Percentiles rank a stretch among this genome's conserved stretches.
Conservation (phyloP, 1,284 basidiomycete species). For the Papiliotrema flavescens region DNA sequence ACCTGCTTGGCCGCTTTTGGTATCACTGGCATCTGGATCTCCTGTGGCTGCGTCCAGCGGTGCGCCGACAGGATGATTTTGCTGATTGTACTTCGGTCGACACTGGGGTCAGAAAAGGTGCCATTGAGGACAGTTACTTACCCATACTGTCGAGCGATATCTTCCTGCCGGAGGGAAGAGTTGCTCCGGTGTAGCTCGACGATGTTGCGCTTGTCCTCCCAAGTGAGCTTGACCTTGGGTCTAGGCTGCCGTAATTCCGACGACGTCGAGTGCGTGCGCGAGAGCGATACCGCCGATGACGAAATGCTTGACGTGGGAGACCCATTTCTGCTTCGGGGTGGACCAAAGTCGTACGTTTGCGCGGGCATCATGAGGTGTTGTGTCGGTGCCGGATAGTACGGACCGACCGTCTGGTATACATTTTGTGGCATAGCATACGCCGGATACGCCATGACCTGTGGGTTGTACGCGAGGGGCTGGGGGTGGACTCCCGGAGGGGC, state of each 20-base stretch:
- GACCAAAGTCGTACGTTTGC: slow-evolving; percentile 14
- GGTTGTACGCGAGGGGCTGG: background rate
- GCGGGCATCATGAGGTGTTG: slow-evolving; percentile 9
- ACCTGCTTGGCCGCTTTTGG: slow-evolving; percentile 28
- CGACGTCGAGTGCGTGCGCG: slow-evolving; percentile 22
- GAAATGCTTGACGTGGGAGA: slow-evolving; percentile 27
- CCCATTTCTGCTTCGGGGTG: slow-evolving; percentile 17
- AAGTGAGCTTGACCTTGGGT: slow-evolving; percentile 46
- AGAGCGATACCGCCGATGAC: slow-evolving; percentile 18
- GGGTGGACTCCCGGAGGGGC: slow-evolving; percentile 1
- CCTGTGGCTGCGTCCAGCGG: slow-evolving; percentile 37
- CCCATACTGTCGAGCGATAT: slow-evolving; percentile 50
- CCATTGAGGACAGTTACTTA: slow-evolving; percentile 9
- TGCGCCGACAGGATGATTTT: slow-evolving; percentile 50
- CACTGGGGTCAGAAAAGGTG: slow-evolving; percentile 27
- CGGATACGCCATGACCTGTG: background rate
- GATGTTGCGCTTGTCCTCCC: slow-evolving; percentile 49
- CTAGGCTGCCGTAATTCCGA: slow-evolving; percentile 22
- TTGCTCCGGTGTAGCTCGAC: slow-evolving; percentile 47
- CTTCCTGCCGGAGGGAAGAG: slow-evolving; percentile 46
- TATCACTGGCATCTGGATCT: slow-evolving; percentile 14
- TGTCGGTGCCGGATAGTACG: slow-evolving; percentile 4
- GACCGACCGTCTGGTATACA: slow-evolving; percentile 5
- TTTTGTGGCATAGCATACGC: background rate
- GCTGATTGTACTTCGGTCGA: slow-evolving; percentile 54